phyloP scores from a whole-genome alignment of 2,329 filamentous ascomycete genomes.

The Fusarium abutilonis region DNA sequence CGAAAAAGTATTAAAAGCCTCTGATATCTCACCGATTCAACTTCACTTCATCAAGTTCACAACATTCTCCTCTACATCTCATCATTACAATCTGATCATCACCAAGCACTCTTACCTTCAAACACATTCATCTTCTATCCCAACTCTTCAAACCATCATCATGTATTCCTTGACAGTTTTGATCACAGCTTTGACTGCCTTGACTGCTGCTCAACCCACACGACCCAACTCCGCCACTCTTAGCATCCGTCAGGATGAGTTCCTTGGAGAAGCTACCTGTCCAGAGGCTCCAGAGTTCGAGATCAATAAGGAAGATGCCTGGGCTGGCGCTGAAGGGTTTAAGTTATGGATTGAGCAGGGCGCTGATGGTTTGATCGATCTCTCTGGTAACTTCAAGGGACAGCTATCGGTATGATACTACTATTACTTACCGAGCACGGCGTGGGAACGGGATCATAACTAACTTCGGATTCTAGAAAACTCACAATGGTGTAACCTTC shows the following conservation, averaged over 20 bases:
- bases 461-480: not conserved
- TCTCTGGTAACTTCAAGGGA: conserved; percentile 11
- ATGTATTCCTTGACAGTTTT: not conserved
- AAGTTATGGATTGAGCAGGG: not conserved
- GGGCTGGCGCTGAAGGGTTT: not conserved
- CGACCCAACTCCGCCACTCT: not conserved
- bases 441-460: not conserved
- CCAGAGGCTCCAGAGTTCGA: not conserved
- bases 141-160: not conserved
- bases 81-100: too few relatives aligned
- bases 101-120: too few relatives aligned
- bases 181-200: conserved; percentile 1
- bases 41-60: too few relatives aligned
- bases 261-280: conserved; percentile 4
- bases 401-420: conserved; percentile 2
- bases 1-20: too few relatives aligned
- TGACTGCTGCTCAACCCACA: conserved; percentile 2
- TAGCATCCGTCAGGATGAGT: not conserved
- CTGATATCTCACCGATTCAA: too few relatives aligned
- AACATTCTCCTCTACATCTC: too few relatives aligned
- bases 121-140: too few relatives aligned
- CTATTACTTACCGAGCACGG: not conserved
- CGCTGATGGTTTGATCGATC: not conserved
- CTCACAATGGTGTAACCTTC: not conserved
- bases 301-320: not conserved